These are phyloP conservation scores for Hyaloscypha finlandica DNA, from an alignment of 495 filamentous ascomycete species.

Conservation along the genomic window DNA sequence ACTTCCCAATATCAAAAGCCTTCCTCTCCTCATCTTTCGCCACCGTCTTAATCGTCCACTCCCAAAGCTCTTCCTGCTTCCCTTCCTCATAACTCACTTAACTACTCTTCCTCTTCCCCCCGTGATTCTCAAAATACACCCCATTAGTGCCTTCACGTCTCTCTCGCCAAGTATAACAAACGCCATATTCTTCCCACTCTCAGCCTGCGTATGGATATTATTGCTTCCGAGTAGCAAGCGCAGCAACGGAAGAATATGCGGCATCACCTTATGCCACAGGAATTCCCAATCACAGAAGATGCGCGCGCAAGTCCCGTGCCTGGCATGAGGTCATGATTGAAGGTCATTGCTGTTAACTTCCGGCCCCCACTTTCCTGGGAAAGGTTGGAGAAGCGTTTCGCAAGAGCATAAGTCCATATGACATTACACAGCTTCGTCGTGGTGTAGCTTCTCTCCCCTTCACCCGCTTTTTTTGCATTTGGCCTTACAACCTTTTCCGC, in stretches of 20 bases:
- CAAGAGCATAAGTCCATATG: conserved; percentile 45
- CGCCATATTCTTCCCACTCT: conserved; percentile 28
- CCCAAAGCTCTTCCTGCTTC: conserved; percentile 51
- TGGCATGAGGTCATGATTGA: conserved; percentile 51
- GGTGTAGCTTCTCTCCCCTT: conserved; percentile 35
- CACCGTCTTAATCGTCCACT: conserved; percentile 45
- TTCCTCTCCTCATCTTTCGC: background rate
- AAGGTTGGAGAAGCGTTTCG: conserved; percentile 34
- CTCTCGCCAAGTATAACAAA: background rate
- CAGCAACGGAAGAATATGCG: conserved; percentile 39
- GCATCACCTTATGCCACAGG: conserved; percentile 32
- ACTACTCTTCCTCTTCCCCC: conserved; percentile 40
- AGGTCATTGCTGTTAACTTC: conserved; percentile 39
- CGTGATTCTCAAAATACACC: conserved; percentile 38
- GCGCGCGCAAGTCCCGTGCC: conserved; percentile 45
- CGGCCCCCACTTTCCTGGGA: conserved; percentile 5
- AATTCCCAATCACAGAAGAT: conserved; percentile 33
- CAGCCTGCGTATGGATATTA: conserved; percentile 38
- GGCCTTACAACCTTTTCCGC: conserved; percentile 40
- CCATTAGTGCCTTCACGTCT: conserved; percentile 27
- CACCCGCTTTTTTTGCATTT: conserved; percentile 15
- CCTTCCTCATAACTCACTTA: conserved; percentile 40
- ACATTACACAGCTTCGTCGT: conserved; percentile 28
- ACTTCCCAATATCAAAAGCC: background rate
- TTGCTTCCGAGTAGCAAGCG: conserved; percentile 21